Percentiles rank a stretch among this genome's conserved stretches.
Conservation (phyloP, 495 filamentous ascomycete species). For the Amniculicola lignicola region DNA sequence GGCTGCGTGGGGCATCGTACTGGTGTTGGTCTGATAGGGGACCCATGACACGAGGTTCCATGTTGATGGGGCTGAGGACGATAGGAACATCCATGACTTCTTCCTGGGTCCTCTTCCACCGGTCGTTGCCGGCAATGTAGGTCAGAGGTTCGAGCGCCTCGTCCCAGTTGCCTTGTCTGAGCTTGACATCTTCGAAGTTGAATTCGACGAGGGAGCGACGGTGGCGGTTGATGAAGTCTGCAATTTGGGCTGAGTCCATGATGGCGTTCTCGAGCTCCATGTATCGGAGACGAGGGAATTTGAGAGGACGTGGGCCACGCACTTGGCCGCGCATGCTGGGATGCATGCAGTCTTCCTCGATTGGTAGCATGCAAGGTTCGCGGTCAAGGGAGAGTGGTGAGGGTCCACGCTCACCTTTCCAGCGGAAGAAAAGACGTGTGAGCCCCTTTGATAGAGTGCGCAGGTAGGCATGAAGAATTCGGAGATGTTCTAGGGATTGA, state of each 20-base stretch:
- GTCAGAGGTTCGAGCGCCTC: conserved; percentile 67
- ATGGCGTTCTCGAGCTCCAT: conserved; percentile 65
- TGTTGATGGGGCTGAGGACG: conserved; percentile 31
- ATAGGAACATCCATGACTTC: conserved; percentile 42
- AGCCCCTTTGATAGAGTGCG: conserved; percentile 59
- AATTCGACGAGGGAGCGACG: conserved; percentile 63
- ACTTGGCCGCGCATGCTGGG: conserved; percentile 28
- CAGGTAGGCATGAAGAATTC: conserved; percentile 70
- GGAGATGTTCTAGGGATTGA: conserved; percentile 65
- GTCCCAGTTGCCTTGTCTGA: conserved; percentile 69
- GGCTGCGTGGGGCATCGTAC: conserved; percentile 7
- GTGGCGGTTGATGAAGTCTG: conserved; percentile 58
- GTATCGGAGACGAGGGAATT: conserved; percentile 57
- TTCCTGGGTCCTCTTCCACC: conserved; percentile 51
- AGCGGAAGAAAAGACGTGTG: conserved; percentile 63
- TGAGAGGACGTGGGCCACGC: conserved; percentile 34
- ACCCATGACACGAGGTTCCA: conserved; percentile 29
- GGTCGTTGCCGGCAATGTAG: conserved; percentile 51
- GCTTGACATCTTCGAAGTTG: conserved; percentile 65
- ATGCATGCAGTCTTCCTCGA: conserved; percentile 48
- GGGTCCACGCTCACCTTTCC: conserved; percentile 64
- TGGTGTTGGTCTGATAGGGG: conserved; percentile 20
- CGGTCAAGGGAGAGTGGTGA: conserved; percentile 64
- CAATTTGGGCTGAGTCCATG: conserved; percentile 65
- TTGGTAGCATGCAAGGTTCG: conserved; percentile 53